Evolutionary conservation across 305 asterid species (phyloP), one percentile per base, ranked within the genome.

Genomic region (Solanum aculeatissimum): DNA sequence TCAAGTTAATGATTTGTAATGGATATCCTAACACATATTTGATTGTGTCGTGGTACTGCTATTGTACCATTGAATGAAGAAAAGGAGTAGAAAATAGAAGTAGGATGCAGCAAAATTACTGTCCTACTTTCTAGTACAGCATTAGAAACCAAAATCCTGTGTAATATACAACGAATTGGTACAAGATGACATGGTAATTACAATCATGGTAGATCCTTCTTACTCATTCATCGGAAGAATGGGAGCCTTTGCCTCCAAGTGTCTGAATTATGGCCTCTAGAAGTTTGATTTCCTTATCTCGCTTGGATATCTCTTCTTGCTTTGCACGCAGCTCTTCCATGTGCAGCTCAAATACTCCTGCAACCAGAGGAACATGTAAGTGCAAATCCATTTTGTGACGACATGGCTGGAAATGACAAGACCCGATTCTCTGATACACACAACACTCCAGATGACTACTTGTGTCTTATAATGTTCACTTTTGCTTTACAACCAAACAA

Each of bases 211-310:
- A 23, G 68, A 23, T 7, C 45, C 62, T 83, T 55, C 81, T 90
- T 85, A 91, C 79, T 86, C 84, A 77, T 81, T 86, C 81, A 72
- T 77, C 84, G 83, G 88, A 57, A 42, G 92, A 80, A 55, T 55
- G 90, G 29, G 93, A 90, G 35, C 89, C 89, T 84, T 91, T 90
- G 82, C 97, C 98, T 27, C 99, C 99, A 54, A 95, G 97, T 9
- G 99, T 96, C 90, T 91, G 93, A 85, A 95, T 95, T 92, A 95
- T 96, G 82, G 99, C 95, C 93, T 96, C 98, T 4, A 96, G 93
- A 85, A 96, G 97, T 86, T 92, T 95, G 54, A 96, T 96, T 89
- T 95, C 98, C 87, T 91, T 86, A 86, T 94, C 99, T 83, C 97
- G 93, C 90, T 91, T 92, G 53, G 89, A 80, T 55, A 96, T 96